phyloP scores from a whole-genome alignment of 2,329 filamentous ascomycete genomes.

The Fusarium hainanense region DNA sequence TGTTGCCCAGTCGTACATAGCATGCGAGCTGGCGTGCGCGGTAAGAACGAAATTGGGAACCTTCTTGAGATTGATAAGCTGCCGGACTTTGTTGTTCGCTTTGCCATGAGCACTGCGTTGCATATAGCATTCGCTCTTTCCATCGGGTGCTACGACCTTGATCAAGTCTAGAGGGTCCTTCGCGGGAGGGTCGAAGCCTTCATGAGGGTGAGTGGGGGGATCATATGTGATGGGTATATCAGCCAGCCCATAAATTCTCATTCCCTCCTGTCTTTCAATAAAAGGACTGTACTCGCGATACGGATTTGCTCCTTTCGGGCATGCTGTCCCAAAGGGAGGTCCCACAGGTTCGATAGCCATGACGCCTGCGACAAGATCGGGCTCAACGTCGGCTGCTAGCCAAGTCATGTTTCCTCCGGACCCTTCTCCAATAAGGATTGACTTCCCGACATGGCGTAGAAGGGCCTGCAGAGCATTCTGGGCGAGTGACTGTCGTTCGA shows the following conservation, averaged over 20 bases:
- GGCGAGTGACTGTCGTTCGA: slow-evolving; percentile 48
- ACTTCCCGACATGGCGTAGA: slow-evolving; percentile 55
- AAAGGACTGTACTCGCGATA: slow-evolving; percentile 36
- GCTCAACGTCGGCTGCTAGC: slow-evolving; percentile 61
- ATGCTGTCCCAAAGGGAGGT: slow-evolving; percentile 57
- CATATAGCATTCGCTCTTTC: slow-evolving; percentile 36
- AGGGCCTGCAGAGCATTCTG: slow-evolving; percentile 55
- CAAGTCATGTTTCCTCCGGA: slow-evolving; percentile 60
- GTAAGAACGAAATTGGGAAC: slow-evolving; percentile 64
- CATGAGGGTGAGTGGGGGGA: slow-evolving; percentile 48
- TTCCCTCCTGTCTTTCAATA: slow-evolving; percentile 43
- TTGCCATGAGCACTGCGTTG: slow-evolving; percentile 20
- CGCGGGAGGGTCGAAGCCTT: slow-evolving; percentile 7
- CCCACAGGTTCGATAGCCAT: slow-evolving; percentile 65
- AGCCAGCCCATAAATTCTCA: slow-evolving; percentile 55
- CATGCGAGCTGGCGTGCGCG: slow-evolving; percentile 64
- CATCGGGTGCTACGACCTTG: slow-evolving; percentile 14
- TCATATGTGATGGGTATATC: slow-evolving; percentile 57
- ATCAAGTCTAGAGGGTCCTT: slow-evolving; percentile 34
- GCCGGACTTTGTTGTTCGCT: slow-evolving; percentile 40
- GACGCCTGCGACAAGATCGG: slow-evolving; percentile 60
- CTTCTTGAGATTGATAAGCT: slow-evolving; percentile 60
- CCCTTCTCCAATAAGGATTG: slow-evolving; percentile 62
- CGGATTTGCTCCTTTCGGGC: slow-evolving; percentile 1
- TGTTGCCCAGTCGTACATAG: slow-evolving; percentile 65